Base-by-base conservation (phyloP, 805 yeast species). In the Cyberlindnera sargentensis region DNA sequence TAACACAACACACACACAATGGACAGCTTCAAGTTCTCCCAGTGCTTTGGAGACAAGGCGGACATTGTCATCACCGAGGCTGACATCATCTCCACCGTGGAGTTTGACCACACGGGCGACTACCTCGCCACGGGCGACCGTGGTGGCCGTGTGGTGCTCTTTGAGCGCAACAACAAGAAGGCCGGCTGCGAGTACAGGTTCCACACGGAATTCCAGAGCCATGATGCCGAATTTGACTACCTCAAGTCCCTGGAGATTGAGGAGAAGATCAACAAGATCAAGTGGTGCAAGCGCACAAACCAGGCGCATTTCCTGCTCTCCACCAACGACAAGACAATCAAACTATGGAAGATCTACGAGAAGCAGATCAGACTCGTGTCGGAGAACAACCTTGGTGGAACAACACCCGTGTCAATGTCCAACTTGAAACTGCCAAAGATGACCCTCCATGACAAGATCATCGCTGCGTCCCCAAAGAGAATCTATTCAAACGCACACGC, bases 31-130 rank as follows among this genome's bases (percentile, higher is more conserved):
- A 88, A 87, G 65, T 90, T 90, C 64, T 84, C 95, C 55, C 98
- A 90, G 65, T 93, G 99, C 65, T 93, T 93, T 73, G 99, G 99
- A 51, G 99, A 93, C 65, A 93, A 95, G 65, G 96, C 96, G 39
- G 99, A 93, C 63, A 84, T 90, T 45, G 98, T 91, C 52, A 87
- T 90, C 58, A 89, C 96, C 3, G 98, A 90, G 61, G 96, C 97
- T 4, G 99, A 93, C 64, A 90, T 93, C 60, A 93, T 93, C 49
- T 85, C 96, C 20, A 87, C 99, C 3, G 97, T 93, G 34, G 98
- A 93, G 67, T 93, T 93, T 58, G 96, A 93, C 63, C 85, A 82
- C 60, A 78, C 93, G 6, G 99, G 99, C 40, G 89, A 93, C 61
- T 93, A 83, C 60, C 70, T 93, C 45, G 99, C 99, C 47, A 93